Percentiles rank a stretch among this genome's conserved stretches.
Conservation (phyloP, 306 rosid genomes). For the Begonia loranthoides region DNA sequence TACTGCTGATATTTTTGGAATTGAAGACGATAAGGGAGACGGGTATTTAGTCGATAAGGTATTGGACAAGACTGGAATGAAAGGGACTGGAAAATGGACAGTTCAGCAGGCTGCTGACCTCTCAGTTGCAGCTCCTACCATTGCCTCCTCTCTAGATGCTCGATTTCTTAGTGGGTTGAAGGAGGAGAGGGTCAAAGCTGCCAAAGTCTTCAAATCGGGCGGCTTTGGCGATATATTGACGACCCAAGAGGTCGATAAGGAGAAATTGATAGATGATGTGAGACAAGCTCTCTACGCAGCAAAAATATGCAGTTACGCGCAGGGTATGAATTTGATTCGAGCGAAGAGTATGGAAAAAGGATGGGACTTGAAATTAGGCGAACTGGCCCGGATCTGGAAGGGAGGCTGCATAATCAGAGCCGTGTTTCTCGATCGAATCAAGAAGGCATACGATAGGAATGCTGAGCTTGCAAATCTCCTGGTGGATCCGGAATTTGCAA, state of each 20-base stretch:
- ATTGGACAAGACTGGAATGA: conserved; percentile 71
- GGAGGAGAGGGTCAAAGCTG: conserved; percentile 48
- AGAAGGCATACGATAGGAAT: conserved; percentile 69
- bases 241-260: conserved; percentile 40
- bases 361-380: conserved; percentile 68
- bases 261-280: conserved; percentile 54
- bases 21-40: conserved; percentile 41
- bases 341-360: conserved; percentile 58
- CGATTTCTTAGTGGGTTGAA: conserved; percentile 60
- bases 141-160: conserved; percentile 63
- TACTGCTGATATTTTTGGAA: conserved; percentile 50
- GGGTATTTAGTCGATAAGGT: conserved; percentile 69
- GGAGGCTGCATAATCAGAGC: conserved; percentile 76
- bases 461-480: conserved; percentile 60
- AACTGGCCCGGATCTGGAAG: conserved; percentile 70
- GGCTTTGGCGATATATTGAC: conserved; percentile 8
- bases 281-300: conserved; percentile 77
- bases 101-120: conserved; percentile 80
- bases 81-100: conserved; percentile 81
- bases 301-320: conserved; percentile 75
- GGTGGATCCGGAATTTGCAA: conserved; percentile 63
- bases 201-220: conserved; percentile 14
- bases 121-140: conserved; percentile 61
- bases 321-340: conserved; percentile 69
- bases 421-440: conserved; percentile 63